Evolutionary conservation across 345 rosid genomes (phyloP).

Genomic region (Brassica juncea): DNA sequence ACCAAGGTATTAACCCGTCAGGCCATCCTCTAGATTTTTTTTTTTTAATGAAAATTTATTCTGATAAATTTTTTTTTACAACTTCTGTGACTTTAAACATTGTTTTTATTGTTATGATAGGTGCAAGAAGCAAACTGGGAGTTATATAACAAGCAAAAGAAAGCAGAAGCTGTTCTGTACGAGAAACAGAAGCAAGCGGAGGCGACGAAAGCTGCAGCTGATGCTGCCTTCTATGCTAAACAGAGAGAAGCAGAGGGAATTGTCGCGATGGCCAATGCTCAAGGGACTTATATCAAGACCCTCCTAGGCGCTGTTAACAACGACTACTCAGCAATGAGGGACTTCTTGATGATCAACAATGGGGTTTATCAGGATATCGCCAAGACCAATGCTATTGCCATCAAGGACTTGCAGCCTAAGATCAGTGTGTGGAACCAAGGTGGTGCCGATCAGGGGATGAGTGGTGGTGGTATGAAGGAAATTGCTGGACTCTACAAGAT

Average conservation of each 20-base stretch:
- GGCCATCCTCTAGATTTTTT: too few species aligned
- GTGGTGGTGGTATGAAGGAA: constrained; percentile 42
- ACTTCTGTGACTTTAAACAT: too few species aligned
- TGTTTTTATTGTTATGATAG: too few species aligned
- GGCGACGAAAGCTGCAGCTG: constrained; percentile 58
- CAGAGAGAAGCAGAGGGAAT: constrained; percentile 70
- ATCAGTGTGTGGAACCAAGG: constrained; percentile 64
- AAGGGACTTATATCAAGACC: constrained; percentile 57
- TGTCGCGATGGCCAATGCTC: constrained; percentile 55
- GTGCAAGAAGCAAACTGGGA: constrained; percentile 74
- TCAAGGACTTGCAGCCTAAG: constrained; percentile 61
- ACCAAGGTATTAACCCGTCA: constrained; percentile 47
- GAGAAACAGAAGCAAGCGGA: constrained; percentile 61
- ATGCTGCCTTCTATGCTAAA: constrained; percentile 57
- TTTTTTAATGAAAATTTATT: too few species aligned
- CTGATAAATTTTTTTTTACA: too few species aligned
- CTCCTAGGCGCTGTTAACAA: constrained; percentile 56
- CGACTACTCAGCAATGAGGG: constrained; percentile 58
- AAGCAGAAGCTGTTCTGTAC: constrained; percentile 60
- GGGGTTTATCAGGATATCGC: constrained; percentile 65
- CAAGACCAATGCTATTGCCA: constrained; percentile 57
- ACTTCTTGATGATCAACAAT: constrained; percentile 60
- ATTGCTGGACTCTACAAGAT: too few species aligned
- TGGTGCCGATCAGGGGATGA: constrained; percentile 23
- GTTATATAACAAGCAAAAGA: constrained; percentile 59